Base-by-base conservation (phyloP, 2,329 filamentous ascomycete genomes). In the Teratosphaeriaceae sp. region DNA sequence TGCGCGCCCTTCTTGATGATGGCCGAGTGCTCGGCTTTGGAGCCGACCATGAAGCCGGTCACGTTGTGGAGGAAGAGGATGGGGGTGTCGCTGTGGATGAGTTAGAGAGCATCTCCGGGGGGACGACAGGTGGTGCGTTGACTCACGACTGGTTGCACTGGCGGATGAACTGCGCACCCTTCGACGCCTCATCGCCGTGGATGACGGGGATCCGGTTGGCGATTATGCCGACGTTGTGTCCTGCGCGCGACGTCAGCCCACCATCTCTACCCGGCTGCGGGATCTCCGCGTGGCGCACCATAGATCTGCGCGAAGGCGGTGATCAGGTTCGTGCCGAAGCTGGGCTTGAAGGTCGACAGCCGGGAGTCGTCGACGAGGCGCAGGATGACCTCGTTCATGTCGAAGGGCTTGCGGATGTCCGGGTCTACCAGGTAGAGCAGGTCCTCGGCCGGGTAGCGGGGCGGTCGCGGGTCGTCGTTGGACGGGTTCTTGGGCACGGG, bases 1-100 rank as follows among this genome's bases (percentile, higher is more conserved):
- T 70, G 68, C 0, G 69, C 68, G 7, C 69, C 69, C 27, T 57
- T 57, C 37, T 70, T 70, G 52, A 71, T 71, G 46, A 71, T 68
- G 3, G 60, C 65, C 0, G 62, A 61, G 38, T 65, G 66, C 40
- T 72, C 69, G 3, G 68, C 65, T 44, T 69, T 68, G 5, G 63
- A 50, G 3, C 69, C 69, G 3, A 72, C 68, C 68, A 72, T 72
- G 55, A 72, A 72, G 1, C 69, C 69, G 0, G 69, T 71, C 0
- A 72, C 68, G 33, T 71, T 72, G 51, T 72, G 69, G 0, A 72
- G 52, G 53, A 70, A 72, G 4, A 71, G 53, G 12, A 72, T 69
- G 0, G 69, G 68, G 0, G 50, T 61, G 20, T 59, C 58, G 43
- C 65, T 56, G 40, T 40, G 12, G 8, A 5, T 3, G 12, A 7